These are phyloP conservation scores for Fagopyrum tataricum DNA, from an alignment of 148 eudicot genomes.

Conservation along the genomic window DNA sequence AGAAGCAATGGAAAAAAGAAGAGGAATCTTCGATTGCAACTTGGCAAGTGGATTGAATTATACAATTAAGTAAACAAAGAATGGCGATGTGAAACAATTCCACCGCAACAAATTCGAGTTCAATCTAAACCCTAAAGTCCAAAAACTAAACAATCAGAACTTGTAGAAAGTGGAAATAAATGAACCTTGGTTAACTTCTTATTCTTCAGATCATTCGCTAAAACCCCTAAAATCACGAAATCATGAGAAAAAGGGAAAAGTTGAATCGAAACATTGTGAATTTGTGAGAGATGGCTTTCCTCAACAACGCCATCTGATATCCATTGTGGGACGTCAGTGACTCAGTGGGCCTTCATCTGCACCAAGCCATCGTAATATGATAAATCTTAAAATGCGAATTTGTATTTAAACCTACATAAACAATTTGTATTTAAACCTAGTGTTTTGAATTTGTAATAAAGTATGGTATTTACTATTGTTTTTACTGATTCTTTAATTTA, in stretches of 20 bases:
- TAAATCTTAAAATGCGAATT: too few species aligned
- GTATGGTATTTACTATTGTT: too few species aligned
- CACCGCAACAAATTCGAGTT: background rate
- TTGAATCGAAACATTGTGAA: background rate
- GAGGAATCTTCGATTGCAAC: background rate
- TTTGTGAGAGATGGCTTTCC: background rate
- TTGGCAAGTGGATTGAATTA: too few species aligned
- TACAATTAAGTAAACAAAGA: background rate
- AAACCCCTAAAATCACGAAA: constrained; percentile 1
- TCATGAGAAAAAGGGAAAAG: background rate
- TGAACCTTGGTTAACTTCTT: background rate
- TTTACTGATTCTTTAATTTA: too few species aligned
- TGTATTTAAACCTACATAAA: too few species aligned
- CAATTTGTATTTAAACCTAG: too few species aligned
- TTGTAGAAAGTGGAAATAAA: background rate
- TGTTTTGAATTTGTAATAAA: too few species aligned
- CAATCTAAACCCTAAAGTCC: background rate
- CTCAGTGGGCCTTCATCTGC: constrained; percentile 1
- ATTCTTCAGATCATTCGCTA: background rate
- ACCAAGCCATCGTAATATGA: background rate
- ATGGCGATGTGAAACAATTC: background rate
- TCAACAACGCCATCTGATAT: background rate
- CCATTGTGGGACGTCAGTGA: background rate
- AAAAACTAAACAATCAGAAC: background rate
- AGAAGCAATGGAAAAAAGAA: background rate